A percentile compares a stretch with the other conserved stretches of the same genome.
These are phyloP conservation scores for Immersiporthe knoxdaviesiana DNA, from an alignment of 2,329 filamentous ascomycete genomes.

Conservation along the genomic window DNA sequence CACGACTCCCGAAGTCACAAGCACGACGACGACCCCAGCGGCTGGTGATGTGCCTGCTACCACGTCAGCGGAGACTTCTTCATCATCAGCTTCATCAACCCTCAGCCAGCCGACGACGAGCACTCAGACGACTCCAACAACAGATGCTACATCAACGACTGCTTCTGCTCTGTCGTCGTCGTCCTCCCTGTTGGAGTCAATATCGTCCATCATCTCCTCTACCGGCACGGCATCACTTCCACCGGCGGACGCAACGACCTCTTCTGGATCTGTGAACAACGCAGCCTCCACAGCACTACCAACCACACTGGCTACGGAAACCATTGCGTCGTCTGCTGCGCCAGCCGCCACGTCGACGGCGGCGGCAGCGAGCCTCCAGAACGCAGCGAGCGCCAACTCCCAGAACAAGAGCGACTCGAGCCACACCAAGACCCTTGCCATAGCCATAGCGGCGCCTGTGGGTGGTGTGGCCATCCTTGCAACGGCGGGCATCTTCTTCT, in stretches of 20 bases:
- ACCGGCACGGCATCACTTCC: conserved; percentile 16
- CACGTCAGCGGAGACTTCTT: not conserved
- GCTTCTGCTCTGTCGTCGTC: conserved; percentile 1
- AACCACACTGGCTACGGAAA: not conserved
- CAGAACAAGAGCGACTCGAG: conserved; percentile 4
- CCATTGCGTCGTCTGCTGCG: not conserved
- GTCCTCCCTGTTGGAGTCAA: conserved; percentile 21
- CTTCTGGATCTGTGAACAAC: not conserved
- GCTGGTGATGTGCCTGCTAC: not conserved
- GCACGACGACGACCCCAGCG: not conserved
- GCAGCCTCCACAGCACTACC: not conserved
- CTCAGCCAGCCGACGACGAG: not conserved
- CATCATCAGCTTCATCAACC: not conserved
- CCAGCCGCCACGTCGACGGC: not conserved
- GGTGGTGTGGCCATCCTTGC: conserved; percentile 22
- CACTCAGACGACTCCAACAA: not conserved
- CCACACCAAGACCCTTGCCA: conserved; percentile 16
- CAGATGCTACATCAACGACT: not conserved
- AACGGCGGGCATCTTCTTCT: conserved; percentile 15
- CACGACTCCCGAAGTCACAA: not conserved
- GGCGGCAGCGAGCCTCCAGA: conserved; percentile 10
- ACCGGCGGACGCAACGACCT: not conserved
- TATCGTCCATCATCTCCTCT: conserved; percentile 24
- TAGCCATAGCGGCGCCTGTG: conserved; percentile 25
- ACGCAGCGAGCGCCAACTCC: conserved; percentile 1